These are phyloP conservation scores for Coemansia sp. DNA, from an alignment of 192 early-diverging fungal genomes.

Conservation along the genomic window DNA sequence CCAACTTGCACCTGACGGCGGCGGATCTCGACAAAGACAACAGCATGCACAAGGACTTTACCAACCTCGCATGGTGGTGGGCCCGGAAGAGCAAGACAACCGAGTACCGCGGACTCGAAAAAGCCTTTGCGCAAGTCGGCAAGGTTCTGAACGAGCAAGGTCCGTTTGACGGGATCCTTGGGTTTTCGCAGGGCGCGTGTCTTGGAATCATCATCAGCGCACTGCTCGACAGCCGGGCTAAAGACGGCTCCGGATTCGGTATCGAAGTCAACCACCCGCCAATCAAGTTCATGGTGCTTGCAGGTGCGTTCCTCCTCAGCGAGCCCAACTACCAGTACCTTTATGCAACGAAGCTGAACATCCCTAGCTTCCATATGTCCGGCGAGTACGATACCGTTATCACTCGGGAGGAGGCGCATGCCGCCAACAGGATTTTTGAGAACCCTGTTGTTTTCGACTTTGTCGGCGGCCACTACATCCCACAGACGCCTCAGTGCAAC, in stretches of 20 bases:
- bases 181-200: conserved; percentile 50
- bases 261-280: conserved; percentile 33
- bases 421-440: conserved; percentile 19
- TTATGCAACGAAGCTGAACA: conserved; percentile 8
- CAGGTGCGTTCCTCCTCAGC: conserved; percentile 33
- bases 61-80: conserved; percentile 53
- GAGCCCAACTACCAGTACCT: conserved; percentile 28
- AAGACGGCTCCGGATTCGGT: conserved; percentile 17
- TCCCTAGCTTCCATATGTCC: conserved; percentile 39
- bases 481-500: conserved; percentile 37
- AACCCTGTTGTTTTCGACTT: conserved; percentile 41
- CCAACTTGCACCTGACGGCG: conserved; percentile 29
- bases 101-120: conserved; percentile 36
- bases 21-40: conserved; percentile 14
- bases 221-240: conserved; percentile 16
- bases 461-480: conserved; percentile 51
- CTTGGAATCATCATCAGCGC: conserved; percentile 25
- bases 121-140: conserved; percentile 21
- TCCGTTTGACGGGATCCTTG: conserved; percentile 49
- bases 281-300: conserved; percentile 41
- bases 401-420: conserved; percentile 14
- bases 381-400: conserved; percentile 47
- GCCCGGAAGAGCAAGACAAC: conserved; percentile 26
- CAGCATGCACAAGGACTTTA: conserved; percentile 21
- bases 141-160: conserved; percentile 41